Percentiles rank a stretch among this genome's conserved stretches.
Evolutionary conservation across 306 rosid species (phyloP).

Genomic region (Prunus kanzakura): DNA sequence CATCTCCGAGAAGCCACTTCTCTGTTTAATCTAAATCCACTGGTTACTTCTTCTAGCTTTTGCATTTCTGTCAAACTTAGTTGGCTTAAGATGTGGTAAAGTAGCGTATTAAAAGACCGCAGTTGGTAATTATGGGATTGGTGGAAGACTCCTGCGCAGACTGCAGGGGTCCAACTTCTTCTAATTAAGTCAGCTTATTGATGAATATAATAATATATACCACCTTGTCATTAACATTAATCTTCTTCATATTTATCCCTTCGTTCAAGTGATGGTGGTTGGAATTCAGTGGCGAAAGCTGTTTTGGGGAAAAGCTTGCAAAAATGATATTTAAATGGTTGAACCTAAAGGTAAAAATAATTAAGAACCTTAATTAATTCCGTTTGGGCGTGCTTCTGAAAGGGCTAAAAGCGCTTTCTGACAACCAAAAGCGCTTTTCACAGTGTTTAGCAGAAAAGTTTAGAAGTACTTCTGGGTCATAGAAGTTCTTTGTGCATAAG

Average conservation of each 20-base stretch:
- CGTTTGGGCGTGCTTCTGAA: background rate
- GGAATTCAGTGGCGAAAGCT: slow-evolving; percentile 7
- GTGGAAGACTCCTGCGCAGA: slow-evolving; percentile 14
- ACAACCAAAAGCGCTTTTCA: accelerated
- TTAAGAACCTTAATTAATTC: too few relatives aligned
- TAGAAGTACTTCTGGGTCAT: too few relatives aligned
- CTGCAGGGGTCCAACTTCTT: background rate
- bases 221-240: background rate
- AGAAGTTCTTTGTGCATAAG: too few relatives aligned
- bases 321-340: background rate
- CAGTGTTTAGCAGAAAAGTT: too few relatives aligned
- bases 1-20: slow-evolving; percentile 6
- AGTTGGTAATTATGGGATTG: background rate
- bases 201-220: background rate
- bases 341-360: background rate
- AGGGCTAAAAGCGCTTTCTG: background rate
- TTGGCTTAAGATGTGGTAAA: background rate
- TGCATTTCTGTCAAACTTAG: slow-evolving; percentile 1
- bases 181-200: background rate
- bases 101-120: background rate
- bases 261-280: background rate
- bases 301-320: background rate
- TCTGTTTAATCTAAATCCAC: background rate
- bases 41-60: background rate
- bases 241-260: background rate